These are phyloP conservation scores for Aspergillus transmontanensis DNA, from an alignment of 2,329 filamentous ascomycete species.

Conservation along the genomic window DNA sequence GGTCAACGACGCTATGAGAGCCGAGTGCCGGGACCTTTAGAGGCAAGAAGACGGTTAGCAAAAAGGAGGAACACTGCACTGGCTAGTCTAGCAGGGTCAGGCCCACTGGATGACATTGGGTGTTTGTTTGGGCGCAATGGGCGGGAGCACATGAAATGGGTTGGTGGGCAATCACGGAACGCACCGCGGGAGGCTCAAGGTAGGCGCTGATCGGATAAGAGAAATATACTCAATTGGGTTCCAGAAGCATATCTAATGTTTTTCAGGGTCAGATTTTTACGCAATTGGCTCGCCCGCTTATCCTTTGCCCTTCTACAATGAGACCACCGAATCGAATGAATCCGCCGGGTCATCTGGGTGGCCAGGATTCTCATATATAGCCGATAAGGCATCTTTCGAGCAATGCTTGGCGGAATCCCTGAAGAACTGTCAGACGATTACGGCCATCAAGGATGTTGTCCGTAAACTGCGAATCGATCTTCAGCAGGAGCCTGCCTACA, in stretches of 20 bases:
- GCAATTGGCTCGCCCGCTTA: conserved; percentile 20
- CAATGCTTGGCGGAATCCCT: conserved; percentile 24
- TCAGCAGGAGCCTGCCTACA: conserved; percentile 36
- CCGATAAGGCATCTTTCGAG: conserved; percentile 9
- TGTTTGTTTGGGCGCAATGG: conserved; percentile 46
- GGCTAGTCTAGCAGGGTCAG: conserved; percentile 36
- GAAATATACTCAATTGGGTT: not conserved
- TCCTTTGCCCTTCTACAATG: conserved; percentile 25
- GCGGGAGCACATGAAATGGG: conserved; percentile 41
- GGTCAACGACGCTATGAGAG: conserved; percentile 59
- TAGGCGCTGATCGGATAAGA: conserved; percentile 16
- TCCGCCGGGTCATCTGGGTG: conserved; percentile 1
- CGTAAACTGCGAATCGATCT: conserved; percentile 35
- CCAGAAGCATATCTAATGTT: conserved; percentile 2
- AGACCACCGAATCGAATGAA: conserved; percentile 19
- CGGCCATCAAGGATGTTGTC: conserved; percentile 33
- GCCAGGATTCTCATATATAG: not conserved
- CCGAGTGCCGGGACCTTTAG: conserved; percentile 64
- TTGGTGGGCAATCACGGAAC: conserved; percentile 29
- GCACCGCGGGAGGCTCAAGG: conserved; percentile 26
- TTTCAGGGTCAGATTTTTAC: conserved; percentile 23
- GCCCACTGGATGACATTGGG: conserved; percentile 39
- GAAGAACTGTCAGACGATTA: conserved; percentile 23
- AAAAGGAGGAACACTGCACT: conserved; percentile 59
- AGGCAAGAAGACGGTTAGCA: conserved; percentile 58